Evolutionary conservation across 2,329 filamentous ascomycete species (phyloP).

Genomic region (Leptodontidium sp.): DNA sequence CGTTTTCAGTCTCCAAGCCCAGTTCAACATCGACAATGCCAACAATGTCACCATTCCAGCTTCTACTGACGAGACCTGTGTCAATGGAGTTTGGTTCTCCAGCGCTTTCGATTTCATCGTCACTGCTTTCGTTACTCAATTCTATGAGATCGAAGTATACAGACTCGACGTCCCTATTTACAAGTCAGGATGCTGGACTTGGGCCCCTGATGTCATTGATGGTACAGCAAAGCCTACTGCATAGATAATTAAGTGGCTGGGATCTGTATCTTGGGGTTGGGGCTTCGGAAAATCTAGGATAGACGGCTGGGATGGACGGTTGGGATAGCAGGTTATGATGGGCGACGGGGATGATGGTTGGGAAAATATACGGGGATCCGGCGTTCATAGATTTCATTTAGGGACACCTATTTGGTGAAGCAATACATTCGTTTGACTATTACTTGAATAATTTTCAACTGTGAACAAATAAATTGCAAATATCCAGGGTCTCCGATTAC

Average conservation of each 20-base stretch:
- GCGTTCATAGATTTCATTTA: slow-evolving; percentile 2
- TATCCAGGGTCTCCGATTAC: no score
- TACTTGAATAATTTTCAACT: neutral
- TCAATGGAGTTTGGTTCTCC: slow-evolving; percentile 39
- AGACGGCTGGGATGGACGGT: neutral
- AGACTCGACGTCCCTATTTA: slow-evolving; percentile 41
- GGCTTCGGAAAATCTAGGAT: neutral
- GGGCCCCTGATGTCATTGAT: slow-evolving; percentile 12
- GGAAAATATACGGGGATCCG: neutral
- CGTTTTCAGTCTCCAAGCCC: slow-evolving; percentile 43
- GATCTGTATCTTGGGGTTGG: neutral
- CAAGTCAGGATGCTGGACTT: neutral
- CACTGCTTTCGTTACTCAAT: slow-evolving; percentile 43
- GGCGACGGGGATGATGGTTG: no score
- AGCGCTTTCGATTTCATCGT: slow-evolving; percentile 45
- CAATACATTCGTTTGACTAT: neutral
- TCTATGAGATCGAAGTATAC: slow-evolving; percentile 42
- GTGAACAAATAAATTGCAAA: neutral
- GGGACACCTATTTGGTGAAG: neutral
- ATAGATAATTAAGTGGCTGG: neutral
- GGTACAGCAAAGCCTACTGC: slow-evolving; percentile 7
- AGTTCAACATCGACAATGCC: slow-evolving; percentile 36
- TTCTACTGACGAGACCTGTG: slow-evolving; percentile 34
- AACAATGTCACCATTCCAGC: slow-evolving; percentile 30
- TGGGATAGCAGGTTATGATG: no score